phyloP scores from a whole-genome alignment of 176 grass and related monocot species.

The Eleusine coracana region DNA sequence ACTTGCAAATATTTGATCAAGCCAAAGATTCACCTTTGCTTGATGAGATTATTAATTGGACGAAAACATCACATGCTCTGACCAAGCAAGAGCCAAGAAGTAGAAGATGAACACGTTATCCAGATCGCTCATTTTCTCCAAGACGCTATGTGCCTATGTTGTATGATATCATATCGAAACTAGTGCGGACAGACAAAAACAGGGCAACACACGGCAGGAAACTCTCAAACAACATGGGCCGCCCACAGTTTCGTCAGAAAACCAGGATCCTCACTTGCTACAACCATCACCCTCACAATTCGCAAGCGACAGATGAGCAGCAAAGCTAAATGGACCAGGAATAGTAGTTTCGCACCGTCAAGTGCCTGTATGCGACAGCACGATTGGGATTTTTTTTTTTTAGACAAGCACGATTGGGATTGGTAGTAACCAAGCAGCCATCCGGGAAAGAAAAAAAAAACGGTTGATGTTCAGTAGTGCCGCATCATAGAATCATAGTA shows the following conservation, averaged over 20 bases:
- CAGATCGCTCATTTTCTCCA: background rate
- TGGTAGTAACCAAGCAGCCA: no score
- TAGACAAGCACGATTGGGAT: no score
- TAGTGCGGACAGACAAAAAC: background rate
- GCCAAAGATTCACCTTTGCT: background rate
- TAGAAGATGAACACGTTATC: background rate
- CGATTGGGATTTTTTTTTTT: no score
- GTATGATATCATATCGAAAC: background rate
- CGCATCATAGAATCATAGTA: no score
- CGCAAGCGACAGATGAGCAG: background rate
- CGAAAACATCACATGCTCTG: background rate
- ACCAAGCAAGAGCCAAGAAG: background rate
- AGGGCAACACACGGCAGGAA: background rate
- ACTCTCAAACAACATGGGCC: background rate
- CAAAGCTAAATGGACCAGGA: background rate
- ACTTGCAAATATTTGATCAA: background rate
- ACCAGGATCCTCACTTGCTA: background rate
- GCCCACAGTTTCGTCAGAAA: constrained; percentile 18
- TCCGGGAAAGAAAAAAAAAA: no score
- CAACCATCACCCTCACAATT: background rate
- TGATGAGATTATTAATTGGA: background rate
- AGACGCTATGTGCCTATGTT: background rate
- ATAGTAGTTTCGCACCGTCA: background rate
- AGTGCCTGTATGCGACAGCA: no score
- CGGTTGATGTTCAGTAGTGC: no score